Percentiles rank a stretch among this genome's conserved stretches.
Evolutionary conservation across 2,329 filamentous ascomycete genomes (phyloP).

Genomic region (Verticillium longisporum): DNA sequence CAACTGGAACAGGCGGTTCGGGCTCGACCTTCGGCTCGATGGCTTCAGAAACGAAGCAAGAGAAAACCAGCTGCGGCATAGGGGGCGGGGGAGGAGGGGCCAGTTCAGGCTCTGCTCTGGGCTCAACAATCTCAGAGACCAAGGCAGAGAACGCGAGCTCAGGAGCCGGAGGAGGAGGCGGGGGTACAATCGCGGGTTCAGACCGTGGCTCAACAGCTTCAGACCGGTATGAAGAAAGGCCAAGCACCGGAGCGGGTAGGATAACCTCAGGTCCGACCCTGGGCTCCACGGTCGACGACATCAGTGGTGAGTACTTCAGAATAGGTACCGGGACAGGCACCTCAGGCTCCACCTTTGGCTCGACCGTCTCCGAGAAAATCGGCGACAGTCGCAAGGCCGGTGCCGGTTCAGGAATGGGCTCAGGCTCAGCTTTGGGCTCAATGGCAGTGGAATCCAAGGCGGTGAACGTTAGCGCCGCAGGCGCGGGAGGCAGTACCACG

Average conservation of each 20-base stretch:
- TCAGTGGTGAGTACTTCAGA: conserved; percentile 15
- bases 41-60: conserved; percentile 18
- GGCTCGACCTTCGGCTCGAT: conserved; percentile 24
- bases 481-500: conserved; percentile 20
- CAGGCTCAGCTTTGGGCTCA: conserved; percentile 21
- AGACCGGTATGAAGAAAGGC: conserved; percentile 21
- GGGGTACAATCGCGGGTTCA: conserved; percentile 14
- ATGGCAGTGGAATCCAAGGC: conserved; percentile 14
- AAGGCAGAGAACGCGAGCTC: conserved; percentile 9
- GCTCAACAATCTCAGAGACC: conserved; percentile 20
- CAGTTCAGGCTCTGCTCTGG: conserved; percentile 19
- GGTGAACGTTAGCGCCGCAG: conserved; percentile 23
- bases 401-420: conserved; percentile 12
- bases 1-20: conserved; percentile 8
- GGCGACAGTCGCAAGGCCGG: conserved; percentile 18
- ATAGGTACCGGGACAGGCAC: conserved; percentile 2
- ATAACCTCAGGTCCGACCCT: conserved; percentile 20
- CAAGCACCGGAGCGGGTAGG: conserved; percentile 17
- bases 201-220: conserved; percentile 24
- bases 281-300: conserved; percentile 18
- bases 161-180: conserved; percentile 4
- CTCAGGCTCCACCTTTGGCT: conserved; percentile 23
- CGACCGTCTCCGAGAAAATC: conserved; percentile 22
- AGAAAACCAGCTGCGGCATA: conserved; percentile 15
- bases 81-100: conserved; percentile 9